A percentile compares a stretch with the other conserved stretches of the same genome.
These are phyloP conservation scores for Lasiosphaeria miniovina DNA, from an alignment of 495 filamentous ascomycete genomes.

Conservation along the genomic window DNA sequence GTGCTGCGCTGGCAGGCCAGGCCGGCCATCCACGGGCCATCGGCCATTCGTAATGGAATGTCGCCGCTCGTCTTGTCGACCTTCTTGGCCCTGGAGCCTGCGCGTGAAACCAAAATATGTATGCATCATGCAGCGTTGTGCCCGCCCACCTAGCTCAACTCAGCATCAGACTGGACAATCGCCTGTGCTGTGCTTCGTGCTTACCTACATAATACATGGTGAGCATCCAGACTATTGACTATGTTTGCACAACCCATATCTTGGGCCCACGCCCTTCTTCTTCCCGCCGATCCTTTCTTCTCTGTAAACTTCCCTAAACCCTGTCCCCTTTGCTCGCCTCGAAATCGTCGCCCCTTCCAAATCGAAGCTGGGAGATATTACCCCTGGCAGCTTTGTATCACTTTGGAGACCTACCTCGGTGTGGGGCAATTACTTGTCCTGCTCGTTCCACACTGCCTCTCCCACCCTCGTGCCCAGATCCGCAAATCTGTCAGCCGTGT, in stretches of 20 bases:
- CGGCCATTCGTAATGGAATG: conserved; percentile 4
- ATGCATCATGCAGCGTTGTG: conserved; percentile 25
- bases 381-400: not conserved
- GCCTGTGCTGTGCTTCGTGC: conserved; percentile 3
- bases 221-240: conserved; percentile 1
- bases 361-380: not conserved
- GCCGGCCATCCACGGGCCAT: not conserved
- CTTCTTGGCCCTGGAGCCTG: conserved; percentile 5
- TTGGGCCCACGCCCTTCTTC: conserved; percentile 10
- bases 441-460: not conserved
- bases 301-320: conserved; percentile 2
- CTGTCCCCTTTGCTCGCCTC: conserved; percentile 4
- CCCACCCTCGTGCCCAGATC: too few relatives aligned
- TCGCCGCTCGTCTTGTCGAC: not conserved
- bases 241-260: conserved; percentile 10
- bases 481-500: too few relatives aligned
- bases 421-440: not conserved
- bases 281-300: conserved; percentile 8
- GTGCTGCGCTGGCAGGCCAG: conserved; percentile 6
- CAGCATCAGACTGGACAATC: conserved; percentile 13
- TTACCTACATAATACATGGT: not conserved
- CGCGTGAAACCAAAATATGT: conserved; percentile 15
- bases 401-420: conserved; percentile 7
- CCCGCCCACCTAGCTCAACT: conserved; percentile 21
- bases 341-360: not conserved